phyloP scores from a whole-genome alignment of 2,329 filamentous ascomycete genomes.

The Lachnellula hyalina region DNA sequence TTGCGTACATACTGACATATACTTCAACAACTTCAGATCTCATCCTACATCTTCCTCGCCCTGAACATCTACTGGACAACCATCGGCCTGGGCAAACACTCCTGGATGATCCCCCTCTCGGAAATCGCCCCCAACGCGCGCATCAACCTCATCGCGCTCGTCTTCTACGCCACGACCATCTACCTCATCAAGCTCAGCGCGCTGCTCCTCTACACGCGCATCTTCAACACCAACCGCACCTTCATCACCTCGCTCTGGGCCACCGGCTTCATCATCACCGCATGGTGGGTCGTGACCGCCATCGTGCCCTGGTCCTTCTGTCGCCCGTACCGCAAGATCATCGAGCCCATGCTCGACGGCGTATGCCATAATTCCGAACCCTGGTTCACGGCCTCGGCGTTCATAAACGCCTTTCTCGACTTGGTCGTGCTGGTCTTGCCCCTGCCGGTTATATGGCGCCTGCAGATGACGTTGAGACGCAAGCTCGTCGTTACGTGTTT shows the following conservation, averaged over 20 bases:
- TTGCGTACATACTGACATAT: too few species aligned
- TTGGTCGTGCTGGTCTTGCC: slow-evolving; percentile 25
- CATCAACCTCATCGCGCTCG: not conserved
- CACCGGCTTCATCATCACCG: not conserved
- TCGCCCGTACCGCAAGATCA: not conserved
- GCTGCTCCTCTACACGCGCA: not conserved
- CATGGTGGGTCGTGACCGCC: not conserved
- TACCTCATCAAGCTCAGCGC: not conserved
- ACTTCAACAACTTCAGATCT: too few species aligned
- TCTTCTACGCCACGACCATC: not conserved
- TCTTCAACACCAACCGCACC: not conserved
- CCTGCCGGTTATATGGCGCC: slow-evolving; percentile 38
- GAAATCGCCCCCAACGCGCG: not conserved
- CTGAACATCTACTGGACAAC: not conserved
- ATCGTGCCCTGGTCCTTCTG: not conserved
- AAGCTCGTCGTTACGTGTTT: not conserved
- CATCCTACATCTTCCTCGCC: not conserved
- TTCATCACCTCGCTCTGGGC: not conserved
- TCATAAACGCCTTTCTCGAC: slow-evolving; percentile 5
- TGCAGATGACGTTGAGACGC: not conserved
- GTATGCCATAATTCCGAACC: not conserved
- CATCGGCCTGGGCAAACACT: not conserved
- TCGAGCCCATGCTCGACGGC: not conserved
- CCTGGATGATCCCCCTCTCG: not conserved
- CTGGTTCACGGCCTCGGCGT: not conserved